phyloP scores from a whole-genome alignment of 2,329 filamentous ascomycete genomes.

The Colletotrichum endophyticum region DNA sequence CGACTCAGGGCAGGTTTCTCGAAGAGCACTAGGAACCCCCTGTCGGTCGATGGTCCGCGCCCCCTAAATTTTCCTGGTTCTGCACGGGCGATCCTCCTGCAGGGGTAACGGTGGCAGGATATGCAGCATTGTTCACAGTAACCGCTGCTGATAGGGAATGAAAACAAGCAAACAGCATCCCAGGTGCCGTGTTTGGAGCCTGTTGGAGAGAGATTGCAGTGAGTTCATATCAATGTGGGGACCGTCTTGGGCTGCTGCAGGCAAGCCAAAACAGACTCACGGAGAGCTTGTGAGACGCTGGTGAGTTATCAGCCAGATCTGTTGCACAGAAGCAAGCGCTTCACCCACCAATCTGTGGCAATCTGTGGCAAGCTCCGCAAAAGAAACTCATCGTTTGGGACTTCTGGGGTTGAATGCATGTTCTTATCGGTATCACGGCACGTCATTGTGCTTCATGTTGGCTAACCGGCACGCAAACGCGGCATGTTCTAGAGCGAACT shows the following conservation, averaged over 20 bases:
- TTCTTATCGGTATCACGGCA: not conserved
- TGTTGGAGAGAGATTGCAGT: slow-evolving; percentile 5
- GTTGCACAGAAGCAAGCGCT: not conserved
- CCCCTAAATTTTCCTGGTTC: not conserved
- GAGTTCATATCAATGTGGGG: not conserved
- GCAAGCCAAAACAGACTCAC: slow-evolving; percentile 1
- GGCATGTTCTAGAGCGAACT: not conserved
- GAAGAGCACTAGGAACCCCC: not conserved
- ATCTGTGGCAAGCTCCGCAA: not conserved
- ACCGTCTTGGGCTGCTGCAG: not conserved
- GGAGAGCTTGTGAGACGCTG: not conserved
- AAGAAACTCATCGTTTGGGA: not conserved
- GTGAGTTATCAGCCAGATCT: not conserved
- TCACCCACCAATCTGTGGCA: not conserved
- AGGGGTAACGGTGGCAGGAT: not conserved
- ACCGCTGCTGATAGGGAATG: not conserved
- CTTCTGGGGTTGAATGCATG: not conserved
- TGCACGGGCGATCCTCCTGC: slow-evolving; percentile 9
- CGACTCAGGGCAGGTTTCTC: not conserved
- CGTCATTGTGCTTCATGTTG: not conserved
- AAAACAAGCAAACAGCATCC: not conserved
- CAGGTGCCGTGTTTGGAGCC: not conserved
- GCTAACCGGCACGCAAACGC: not conserved
- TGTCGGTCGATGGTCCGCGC: not conserved
- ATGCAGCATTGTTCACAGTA: not conserved